phyloP scores from a whole-genome alignment of 345 rosid genomes.

The Murraya koenigii region DNA sequence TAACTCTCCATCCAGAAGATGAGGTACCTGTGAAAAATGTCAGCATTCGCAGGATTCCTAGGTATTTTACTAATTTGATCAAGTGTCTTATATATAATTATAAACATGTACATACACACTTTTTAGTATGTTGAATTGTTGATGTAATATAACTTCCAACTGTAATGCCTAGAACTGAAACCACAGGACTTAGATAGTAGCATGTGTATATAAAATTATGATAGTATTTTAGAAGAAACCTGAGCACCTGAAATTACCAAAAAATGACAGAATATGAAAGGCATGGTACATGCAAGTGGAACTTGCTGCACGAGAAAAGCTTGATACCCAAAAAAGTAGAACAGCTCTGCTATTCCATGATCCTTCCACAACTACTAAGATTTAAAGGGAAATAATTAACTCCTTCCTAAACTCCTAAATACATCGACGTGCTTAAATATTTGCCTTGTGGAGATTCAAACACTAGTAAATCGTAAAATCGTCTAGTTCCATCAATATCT shows the following conservation, averaged over 20 bases:
- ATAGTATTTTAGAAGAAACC: background rate
- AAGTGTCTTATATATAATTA: background rate
- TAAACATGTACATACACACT: background rate
- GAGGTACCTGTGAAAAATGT: slow-evolving; percentile 55
- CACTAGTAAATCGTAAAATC: background rate
- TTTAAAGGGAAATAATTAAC: background rate
- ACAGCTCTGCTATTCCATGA: background rate
- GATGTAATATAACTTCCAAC: too few relatives aligned
- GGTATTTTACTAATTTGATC: slow-evolving; percentile 29
- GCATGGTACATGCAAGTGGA: background rate
- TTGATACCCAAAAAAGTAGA: background rate
- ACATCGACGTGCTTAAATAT: background rate
- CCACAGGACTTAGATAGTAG: background rate
- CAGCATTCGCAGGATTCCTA: slow-evolving; percentile 55
- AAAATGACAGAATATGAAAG: background rate
- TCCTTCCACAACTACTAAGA: background rate
- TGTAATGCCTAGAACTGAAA: background rate
- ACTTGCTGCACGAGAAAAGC: background rate
- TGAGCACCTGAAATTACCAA: background rate
- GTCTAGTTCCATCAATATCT: background rate
- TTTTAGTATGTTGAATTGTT: background rate
- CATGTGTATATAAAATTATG: background rate
- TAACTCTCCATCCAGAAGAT: slow-evolving; percentile 53
- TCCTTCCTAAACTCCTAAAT: background rate
- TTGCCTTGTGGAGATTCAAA: too few relatives aligned